phyloP scores from a whole-genome alignment of 306 rosid genomes.

The Ochetophila trinervis region DNA sequence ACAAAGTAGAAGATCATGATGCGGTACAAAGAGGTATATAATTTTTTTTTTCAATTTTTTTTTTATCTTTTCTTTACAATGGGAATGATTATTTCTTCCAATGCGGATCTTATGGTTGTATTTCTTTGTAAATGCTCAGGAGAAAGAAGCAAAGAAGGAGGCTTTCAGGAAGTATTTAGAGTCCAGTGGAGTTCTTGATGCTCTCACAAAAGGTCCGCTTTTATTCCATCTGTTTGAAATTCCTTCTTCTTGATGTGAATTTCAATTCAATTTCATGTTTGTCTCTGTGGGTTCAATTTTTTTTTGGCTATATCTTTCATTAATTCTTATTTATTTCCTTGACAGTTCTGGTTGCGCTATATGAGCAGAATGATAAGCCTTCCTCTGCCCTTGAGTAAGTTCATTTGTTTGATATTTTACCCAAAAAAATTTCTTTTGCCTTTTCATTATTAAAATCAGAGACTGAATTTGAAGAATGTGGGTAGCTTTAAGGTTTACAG shows the following conservation, averaged over 20 bases:
- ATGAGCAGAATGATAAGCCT: constrained; percentile 96
- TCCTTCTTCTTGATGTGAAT: not conserved
- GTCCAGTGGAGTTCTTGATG: constrained; percentile 87
- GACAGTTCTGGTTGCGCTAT: constrained; percentile 81
- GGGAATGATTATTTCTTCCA: not conserved
- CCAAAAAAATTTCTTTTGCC: not conserved
- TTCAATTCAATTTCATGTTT: not conserved
- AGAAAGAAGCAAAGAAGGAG: constrained; percentile 90
- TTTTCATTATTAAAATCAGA: not conserved
- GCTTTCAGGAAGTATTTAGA: constrained; percentile 89
- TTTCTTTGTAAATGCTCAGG: constrained; percentile 33
- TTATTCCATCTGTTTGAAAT: not conserved
- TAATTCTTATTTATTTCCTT: constrained; percentile 9
- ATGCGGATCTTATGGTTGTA: not conserved
- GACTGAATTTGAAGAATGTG: not conserved
- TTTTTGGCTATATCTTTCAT: not conserved
- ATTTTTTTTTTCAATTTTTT: not conserved
- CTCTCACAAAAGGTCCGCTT: constrained; percentile 83
- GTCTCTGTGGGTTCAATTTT: not conserved
- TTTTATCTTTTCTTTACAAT: not conserved
- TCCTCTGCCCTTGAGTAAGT: constrained; percentile 90
- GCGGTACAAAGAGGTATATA: constrained; percentile 64
- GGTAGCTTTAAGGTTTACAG: too few relatives aligned
- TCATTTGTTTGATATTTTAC: constrained; percentile 16
- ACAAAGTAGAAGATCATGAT: constrained; percentile 44